These are phyloP conservation scores for Isabelozyma gotoi DNA, from an alignment of 805 yeast species.

Conservation along the genomic window DNA sequence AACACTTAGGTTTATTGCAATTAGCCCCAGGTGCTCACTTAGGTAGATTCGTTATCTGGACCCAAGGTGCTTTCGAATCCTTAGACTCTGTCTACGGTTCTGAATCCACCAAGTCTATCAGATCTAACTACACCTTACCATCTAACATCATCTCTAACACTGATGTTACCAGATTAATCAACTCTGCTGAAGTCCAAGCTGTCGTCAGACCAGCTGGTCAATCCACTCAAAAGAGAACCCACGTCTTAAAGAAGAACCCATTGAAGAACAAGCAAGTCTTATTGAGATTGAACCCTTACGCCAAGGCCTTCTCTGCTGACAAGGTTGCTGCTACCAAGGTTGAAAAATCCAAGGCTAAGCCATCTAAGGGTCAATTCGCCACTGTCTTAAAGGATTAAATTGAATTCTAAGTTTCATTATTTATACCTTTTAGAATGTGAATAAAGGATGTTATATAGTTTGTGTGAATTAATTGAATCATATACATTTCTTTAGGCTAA, in stretches of 20 bases:
- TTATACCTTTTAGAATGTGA: constrained; percentile 2
- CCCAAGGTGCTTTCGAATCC: constrained; percentile 96
- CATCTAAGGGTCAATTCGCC: constrained; percentile 71
- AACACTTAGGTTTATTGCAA: constrained; percentile 92
- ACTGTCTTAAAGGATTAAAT: constrained; percentile 57
- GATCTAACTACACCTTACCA: constrained; percentile 92
- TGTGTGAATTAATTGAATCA: not conserved
- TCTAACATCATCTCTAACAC: constrained; percentile 90
- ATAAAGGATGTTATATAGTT: not conserved
- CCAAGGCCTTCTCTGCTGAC: constrained; percentile 92
- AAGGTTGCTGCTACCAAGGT: constrained; percentile 84
- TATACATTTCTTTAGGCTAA: not conserved
- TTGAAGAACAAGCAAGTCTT: constrained; percentile 96
- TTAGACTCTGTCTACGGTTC: constrained; percentile 98
- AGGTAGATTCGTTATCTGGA: constrained; percentile 99
- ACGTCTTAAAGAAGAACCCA: constrained; percentile 97
- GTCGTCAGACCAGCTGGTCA: constrained; percentile 96
- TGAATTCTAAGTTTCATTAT: constrained; percentile 7
- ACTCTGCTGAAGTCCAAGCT: constrained; percentile 98
- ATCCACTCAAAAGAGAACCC: constrained; percentile 87
- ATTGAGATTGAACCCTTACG: constrained; percentile 99
- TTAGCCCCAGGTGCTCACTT: constrained; percentile 99
- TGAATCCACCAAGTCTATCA: constrained; percentile 77
- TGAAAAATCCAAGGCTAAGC: constrained; percentile 58
- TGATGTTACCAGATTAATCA: constrained; percentile 95